Base-by-base conservation (phyloP, 305 asterid species). In the Fraxinus sp. region DNA sequence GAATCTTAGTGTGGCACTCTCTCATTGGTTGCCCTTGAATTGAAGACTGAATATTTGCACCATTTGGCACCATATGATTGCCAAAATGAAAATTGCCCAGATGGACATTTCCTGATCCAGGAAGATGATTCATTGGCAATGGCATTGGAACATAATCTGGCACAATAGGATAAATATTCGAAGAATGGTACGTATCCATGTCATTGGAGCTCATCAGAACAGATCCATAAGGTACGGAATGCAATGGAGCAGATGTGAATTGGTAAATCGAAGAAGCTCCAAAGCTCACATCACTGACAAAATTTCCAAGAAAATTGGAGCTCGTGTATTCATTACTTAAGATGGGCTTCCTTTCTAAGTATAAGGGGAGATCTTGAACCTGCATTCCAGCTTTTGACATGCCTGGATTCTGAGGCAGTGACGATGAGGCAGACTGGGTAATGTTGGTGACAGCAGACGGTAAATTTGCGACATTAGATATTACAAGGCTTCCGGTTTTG, bases 341-440 rank as follows among this genome's bases (percentile, higher is more conserved):
- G n/a, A 81, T 22, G 32, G 91, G 88, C 76, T 92, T 90, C 76
- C 82, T 81, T 73, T 90, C 91, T 75, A 85, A 80, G 73, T 91
- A 94, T 20, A 88, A 68, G 0, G 91, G 89, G 26, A 88, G 86
- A 22, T 89, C 92, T 80, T 90, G 93, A 74, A 87, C 81, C n/a
- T 79, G 91, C 52, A 84, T 86, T 16, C 87, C 89, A 11, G 85
- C 28, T 78, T 78, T 88, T 18, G 87, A 39, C 24, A 22, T 16
- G 6, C 72, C 82, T 0, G 71, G 79, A 76, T 70, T 85, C n/a
- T 84, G 84, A 7, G 82, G 72, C 75, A 79, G 44, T 35, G 79
- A 1, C 74, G 85, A n/a, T 35, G 39, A 10, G 68, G 85, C 28
- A 72, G 83, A 64, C 6, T 79, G 39, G 0, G 78, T 62, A 78